These are phyloP conservation scores for Albugo laibachii DNA, from an alignment of 352 stramenopile genomes.

Conservation along the genomic window DNA sequence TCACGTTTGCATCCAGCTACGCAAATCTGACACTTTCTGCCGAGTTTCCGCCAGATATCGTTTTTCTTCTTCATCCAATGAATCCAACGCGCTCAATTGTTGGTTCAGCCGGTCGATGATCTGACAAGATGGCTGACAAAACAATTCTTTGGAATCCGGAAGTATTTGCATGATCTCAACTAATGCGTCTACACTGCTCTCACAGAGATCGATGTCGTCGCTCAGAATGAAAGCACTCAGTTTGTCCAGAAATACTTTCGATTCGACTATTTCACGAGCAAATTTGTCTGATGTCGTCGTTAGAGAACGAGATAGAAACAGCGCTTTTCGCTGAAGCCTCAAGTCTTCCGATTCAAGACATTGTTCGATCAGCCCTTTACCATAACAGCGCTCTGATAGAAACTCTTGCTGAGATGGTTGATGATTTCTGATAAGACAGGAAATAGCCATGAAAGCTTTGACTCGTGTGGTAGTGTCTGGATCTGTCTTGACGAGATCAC, in stretches of 20 bases:
- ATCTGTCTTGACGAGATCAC: constrained; percentile 19
- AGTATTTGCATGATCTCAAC: constrained; percentile 43
- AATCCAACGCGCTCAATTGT: constrained; percentile 37
- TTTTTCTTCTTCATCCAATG: constrained; percentile 39
- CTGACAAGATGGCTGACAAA: constrained; percentile 23
- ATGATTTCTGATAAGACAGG: constrained; percentile 62
- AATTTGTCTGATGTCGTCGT: constrained; percentile 35
- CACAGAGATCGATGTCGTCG: constrained; percentile 64
- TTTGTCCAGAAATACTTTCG: constrained; percentile 18
- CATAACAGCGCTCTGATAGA: constrained; percentile 29
- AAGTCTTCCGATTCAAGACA: constrained; percentile 35
- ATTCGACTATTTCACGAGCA: constrained; percentile 21
- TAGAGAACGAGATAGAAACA: constrained; percentile 72
- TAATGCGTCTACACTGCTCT: constrained; percentile 48
- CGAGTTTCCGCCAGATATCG: constrained; percentile 47
- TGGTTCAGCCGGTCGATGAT: constrained; percentile 25
- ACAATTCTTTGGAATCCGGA: constrained; percentile 29
- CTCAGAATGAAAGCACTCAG: constrained; percentile 24
- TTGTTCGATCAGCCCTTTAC: constrained; percentile 27
- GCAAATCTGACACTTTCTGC: background rate
- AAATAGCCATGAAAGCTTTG: constrained; percentile 66
- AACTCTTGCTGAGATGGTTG: constrained; percentile 35
- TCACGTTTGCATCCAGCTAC: too few species aligned
- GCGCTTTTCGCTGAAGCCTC: constrained; percentile 54
- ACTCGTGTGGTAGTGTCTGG: constrained; percentile 41